Conservation (phyloP, 129 eudicot genomes). For the Pittosporum tobira region DNA sequence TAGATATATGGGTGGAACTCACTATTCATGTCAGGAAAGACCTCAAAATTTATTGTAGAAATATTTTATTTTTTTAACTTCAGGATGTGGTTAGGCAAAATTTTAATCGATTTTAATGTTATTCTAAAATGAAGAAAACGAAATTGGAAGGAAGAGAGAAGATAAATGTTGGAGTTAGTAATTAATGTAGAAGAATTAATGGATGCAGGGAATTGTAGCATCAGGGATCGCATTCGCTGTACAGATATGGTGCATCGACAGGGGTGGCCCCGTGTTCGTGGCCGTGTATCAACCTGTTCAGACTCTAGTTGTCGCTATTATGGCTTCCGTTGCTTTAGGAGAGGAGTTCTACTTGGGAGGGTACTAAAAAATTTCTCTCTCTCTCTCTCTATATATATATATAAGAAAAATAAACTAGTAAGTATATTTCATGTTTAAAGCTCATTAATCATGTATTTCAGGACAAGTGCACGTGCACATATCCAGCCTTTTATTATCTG, state of each 20-base stretch:
- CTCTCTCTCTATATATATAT: neutral
- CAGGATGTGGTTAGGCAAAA: too few species aligned
- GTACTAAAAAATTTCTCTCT: slow-evolving; percentile 20
- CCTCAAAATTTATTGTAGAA: too few species aligned
- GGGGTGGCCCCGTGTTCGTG: slow-evolving; percentile 97
- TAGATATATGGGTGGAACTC: neutral
- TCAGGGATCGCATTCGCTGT: slow-evolving; percentile 99
- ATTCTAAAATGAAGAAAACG: too few species aligned
- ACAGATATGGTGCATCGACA: slow-evolving; percentile 99
- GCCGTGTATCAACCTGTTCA: slow-evolving; percentile 98
- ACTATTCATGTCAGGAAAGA: too few species aligned
- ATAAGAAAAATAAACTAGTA: too few species aligned
- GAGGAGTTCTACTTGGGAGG: slow-evolving; percentile 95
- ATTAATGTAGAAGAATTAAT: neutral
- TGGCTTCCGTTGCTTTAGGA: slow-evolving; percentile 79
- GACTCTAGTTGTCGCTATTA: slow-evolving; percentile 89
- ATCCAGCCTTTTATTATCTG: slow-evolving; percentile 28
- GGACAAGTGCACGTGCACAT: slow-evolving; percentile 40
- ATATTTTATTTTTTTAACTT: too few species aligned
- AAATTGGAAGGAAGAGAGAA: too few species aligned
- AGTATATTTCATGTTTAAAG: too few species aligned
- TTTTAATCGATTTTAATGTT: too few species aligned
- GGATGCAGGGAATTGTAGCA: slow-evolving; percentile 90
- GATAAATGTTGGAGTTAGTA: too few species aligned
- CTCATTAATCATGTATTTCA: slow-evolving; percentile 23